A percentile compares a stretch with the other conserved stretches of the same genome.
Evolutionary conservation across 177 flowering plant genomes (phyloP).

Genomic region (Vitis hybrid): DNA sequence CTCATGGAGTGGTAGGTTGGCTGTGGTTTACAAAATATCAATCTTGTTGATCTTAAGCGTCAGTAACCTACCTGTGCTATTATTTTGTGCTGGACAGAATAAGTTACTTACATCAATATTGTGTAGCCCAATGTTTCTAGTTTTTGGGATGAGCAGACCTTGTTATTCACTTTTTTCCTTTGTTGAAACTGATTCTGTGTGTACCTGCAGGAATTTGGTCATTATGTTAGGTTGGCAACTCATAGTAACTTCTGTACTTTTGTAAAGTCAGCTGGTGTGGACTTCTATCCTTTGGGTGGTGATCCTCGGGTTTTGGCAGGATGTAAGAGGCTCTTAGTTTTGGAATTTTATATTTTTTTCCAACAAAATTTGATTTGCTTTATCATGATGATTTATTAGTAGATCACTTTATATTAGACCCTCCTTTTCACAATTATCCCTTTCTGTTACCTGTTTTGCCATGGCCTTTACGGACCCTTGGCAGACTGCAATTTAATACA

Average conservation of each 20-base stretch:
- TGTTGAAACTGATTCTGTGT: conserved; percentile 2
- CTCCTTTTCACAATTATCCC: neutral
- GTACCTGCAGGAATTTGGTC: conserved; percentile 84
- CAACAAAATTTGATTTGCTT: neutral
- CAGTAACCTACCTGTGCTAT: neutral
- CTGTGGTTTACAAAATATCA: too few relatives aligned
- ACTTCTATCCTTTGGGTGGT: conserved; percentile 89
- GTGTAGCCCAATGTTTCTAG: neutral
- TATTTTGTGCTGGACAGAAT: neutral
- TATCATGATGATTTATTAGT: neutral
- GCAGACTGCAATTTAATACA: too few relatives aligned
- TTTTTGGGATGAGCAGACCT: neutral
- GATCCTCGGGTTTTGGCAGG: conserved; percentile 94
- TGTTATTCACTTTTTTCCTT: neutral
- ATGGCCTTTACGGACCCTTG: too few relatives aligned
- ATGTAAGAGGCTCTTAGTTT: conserved; percentile 69
- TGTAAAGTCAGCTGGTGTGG: conserved; percentile 82
- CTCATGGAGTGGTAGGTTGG: too few relatives aligned
- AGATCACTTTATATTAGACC: neutral
- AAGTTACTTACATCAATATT: neutral
- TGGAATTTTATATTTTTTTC: neutral
- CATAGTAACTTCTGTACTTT: conserved; percentile 76
- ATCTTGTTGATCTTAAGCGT: too few relatives aligned
- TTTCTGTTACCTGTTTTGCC: too few relatives aligned
- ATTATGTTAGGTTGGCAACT: conserved; percentile 92